phyloP scores from a whole-genome alignment of 306 rosid species.

The Ormosia emarginata region DNA sequence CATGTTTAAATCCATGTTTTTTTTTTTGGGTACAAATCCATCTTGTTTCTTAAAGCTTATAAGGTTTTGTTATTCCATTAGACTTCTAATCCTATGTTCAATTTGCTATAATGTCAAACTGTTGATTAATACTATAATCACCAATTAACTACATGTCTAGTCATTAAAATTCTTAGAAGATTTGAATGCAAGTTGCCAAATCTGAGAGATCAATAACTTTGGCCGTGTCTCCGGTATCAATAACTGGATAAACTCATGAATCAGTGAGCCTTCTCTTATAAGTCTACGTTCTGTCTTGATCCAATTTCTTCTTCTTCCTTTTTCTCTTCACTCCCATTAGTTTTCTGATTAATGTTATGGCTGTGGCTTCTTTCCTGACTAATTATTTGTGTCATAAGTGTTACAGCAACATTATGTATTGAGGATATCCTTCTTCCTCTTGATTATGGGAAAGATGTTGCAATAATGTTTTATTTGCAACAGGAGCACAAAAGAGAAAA shows the following conservation, averaged over 20 bases:
- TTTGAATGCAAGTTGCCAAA: not conserved
- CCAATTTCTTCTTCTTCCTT: not conserved
- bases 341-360: not conserved
- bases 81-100: constrained; percentile 9
- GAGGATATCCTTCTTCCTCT: not conserved
- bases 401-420: constrained; percentile 8
- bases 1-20: not conserved
- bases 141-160: not conserved
- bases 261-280: not conserved
- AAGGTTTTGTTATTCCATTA: not conserved
- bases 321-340: not conserved
- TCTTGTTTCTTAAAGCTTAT: not conserved
- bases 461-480: constrained; percentile 20
- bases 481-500: constrained; percentile 53
- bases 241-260: constrained; percentile 18
- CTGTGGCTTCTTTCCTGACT: constrained; percentile 12
- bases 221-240: not conserved
- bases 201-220: not conserved
- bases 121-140: not conserved
- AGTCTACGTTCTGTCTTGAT: not conserved
- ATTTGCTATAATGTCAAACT: constrained; percentile 1
- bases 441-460: not conserved
- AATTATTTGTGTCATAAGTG: not conserved
- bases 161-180: not conserved
- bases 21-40: not conserved